Evolutionary conservation across 1,284 basidiomycete species (phyloP).

Genomic region (Peniophora sp.): DNA sequence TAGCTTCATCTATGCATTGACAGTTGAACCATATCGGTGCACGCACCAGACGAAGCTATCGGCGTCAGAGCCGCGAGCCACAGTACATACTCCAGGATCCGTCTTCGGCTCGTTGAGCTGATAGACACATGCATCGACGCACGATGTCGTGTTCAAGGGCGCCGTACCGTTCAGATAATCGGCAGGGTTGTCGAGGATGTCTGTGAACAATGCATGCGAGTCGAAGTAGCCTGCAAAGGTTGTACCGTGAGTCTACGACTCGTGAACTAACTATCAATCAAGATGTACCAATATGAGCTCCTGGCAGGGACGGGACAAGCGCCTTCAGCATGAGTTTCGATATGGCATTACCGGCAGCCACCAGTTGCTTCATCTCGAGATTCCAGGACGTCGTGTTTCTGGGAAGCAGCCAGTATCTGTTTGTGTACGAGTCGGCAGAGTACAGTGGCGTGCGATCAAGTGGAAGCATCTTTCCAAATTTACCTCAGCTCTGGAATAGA

Average conservation of each 20-base stretch:
- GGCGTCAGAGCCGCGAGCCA: conserved; percentile 30
- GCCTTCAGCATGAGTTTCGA: conserved; percentile 24
- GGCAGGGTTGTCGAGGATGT: conserved; percentile 41
- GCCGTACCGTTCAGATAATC: conserved; percentile 51
- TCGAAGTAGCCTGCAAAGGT: conserved; percentile 38
- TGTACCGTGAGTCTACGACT: neutral
- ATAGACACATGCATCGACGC: neutral
- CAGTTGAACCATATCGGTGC: neutral
- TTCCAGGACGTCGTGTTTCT: conserved; percentile 29
- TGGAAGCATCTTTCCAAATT: conserved; percentile 6
- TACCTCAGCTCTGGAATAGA: neutral
- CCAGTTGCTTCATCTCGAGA: conserved; percentile 28
- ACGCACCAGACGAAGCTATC: conserved; percentile 52
- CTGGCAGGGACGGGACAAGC: conserved; percentile 22
- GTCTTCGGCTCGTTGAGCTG: neutral
- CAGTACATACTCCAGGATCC: conserved; percentile 23
- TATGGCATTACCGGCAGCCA: conserved; percentile 25
- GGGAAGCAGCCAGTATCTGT: conserved; percentile 24
- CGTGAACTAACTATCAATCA: too few relatives aligned
- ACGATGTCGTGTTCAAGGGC: conserved; percentile 37
- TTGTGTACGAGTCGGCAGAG: conserved; percentile 25
- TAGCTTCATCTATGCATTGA: neutral
- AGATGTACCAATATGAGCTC: conserved; percentile 27
- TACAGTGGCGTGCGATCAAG: conserved; percentile 22
- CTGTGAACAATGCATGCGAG: conserved; percentile 43